Percentiles rank a stretch among this genome's conserved stretches.
phyloP scores from a whole-genome alignment of 805 yeast genomes.

The Starmerella cellae region DNA sequence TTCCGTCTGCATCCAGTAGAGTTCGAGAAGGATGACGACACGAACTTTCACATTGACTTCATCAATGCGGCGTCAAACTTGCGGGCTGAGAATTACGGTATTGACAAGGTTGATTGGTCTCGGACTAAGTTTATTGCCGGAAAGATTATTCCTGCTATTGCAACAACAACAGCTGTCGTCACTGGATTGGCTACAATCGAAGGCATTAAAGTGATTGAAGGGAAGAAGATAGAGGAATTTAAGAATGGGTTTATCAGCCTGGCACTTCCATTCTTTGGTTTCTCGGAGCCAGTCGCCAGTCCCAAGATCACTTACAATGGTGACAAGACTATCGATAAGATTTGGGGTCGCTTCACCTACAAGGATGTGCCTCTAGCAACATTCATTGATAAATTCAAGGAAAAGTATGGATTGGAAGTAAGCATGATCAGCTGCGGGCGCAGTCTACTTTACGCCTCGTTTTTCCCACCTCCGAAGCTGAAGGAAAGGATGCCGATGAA shows the following conservation, averaged over 20 bases:
- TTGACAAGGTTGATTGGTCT: constrained; percentile 75
- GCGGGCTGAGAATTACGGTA: constrained; percentile 82
- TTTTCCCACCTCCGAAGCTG: constrained; percentile 82
- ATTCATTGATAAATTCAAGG: constrained; percentile 59
- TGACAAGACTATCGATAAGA: constrained; percentile 62
- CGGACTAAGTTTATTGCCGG: constrained; percentile 97
- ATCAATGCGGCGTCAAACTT: constrained; percentile 92
- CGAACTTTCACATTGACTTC: constrained; percentile 92
- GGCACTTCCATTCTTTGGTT: constrained; percentile 92
- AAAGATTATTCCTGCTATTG: constrained; percentile 95
- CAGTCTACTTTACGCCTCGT: constrained; percentile 78
- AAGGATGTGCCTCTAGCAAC: constrained; percentile 57
- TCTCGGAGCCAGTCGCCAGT: constrained; percentile 88
- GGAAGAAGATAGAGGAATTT: constrained; percentile 66
- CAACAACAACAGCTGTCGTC: constrained; percentile 96
- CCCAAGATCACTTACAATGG: constrained; percentile 67
- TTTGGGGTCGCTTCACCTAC: constrained; percentile 90
- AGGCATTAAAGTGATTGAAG: constrained; percentile 75
- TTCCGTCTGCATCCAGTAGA: constrained; percentile 80
- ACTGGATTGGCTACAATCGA: constrained; percentile 91
- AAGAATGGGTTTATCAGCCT: constrained; percentile 86
- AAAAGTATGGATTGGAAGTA: constrained; percentile 72
- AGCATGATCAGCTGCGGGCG: constrained; percentile 89
- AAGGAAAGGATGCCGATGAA: constrained; percentile 59
- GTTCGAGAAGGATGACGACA: constrained; percentile 95